Percentiles rank a stretch among this genome's conserved stretches.
phyloP scores from a whole-genome alignment of 768 basidiomycete species.

The Russula ochroleuca region DNA sequence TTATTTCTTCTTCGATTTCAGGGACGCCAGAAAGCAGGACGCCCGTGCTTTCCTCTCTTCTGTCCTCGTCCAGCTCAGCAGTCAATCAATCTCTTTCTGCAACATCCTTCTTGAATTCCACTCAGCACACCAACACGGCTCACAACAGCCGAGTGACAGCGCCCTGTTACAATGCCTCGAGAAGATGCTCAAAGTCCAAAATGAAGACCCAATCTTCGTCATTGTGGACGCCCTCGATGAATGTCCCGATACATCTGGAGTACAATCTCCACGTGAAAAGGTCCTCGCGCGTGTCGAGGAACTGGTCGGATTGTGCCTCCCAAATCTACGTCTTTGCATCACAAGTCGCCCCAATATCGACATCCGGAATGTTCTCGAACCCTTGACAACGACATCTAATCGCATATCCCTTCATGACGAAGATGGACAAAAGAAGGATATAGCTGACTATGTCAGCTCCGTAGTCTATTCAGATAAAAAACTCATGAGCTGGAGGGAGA shows the following conservation, averaged over 20 bases:
- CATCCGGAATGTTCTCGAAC: no score
- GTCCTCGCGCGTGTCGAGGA: neutral
- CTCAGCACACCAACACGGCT: neutral
- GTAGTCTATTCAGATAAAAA: no score
- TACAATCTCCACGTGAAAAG: neutral
- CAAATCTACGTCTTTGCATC: no score
- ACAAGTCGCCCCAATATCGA: no score
- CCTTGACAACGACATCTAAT: no score
- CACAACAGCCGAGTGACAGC: neutral
- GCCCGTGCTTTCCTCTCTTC: neutral
- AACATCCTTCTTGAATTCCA: neutral
- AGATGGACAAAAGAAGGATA: no score
- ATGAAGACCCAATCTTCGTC: neutral
- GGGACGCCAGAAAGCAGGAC: neutral
- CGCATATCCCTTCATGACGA: no score
- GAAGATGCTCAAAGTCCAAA: neutral
- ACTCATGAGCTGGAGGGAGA: no score
- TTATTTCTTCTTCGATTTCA: constrained; percentile 1
- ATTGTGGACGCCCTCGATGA: constrained; percentile 1
- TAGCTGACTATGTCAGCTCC: no score
- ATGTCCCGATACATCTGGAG: neutral
- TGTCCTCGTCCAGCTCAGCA: neutral
- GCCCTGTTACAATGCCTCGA: neutral
- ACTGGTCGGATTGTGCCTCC: no score
- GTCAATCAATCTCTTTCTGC: neutral